A percentile compares a stretch with the other conserved stretches of the same genome.
phyloP scores from a whole-genome alignment of 192 early-diverging fungal genomes.

The Coemansia sp. region DNA sequence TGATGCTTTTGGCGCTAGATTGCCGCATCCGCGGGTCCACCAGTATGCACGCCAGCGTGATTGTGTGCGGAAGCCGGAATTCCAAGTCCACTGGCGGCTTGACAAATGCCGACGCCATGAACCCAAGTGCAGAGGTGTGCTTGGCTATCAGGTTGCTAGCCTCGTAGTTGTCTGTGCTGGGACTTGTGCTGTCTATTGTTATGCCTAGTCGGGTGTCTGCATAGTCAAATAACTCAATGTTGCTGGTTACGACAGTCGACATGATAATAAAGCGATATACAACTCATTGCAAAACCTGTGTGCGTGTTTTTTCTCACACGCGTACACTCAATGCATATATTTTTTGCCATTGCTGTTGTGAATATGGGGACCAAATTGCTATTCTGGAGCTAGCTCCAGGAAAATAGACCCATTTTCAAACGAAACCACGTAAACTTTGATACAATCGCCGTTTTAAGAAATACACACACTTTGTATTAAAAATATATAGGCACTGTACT shows the following conservation, averaged over 20 bases:
- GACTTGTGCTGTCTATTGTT: background rate
- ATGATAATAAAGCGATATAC: background rate
- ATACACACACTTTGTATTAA: too few relatives aligned
- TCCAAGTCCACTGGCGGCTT: conserved; percentile 20
- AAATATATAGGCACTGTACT: too few relatives aligned
- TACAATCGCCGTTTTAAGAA: too few relatives aligned
- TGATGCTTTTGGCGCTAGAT: background rate
- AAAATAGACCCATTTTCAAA: too few relatives aligned
- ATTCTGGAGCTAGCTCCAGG: too few relatives aligned
- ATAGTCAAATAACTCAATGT: conserved; percentile 26
- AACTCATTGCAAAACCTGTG: too few relatives aligned
- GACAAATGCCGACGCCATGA: conserved; percentile 27
- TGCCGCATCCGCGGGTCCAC: conserved; percentile 19
- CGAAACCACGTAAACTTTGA: too few relatives aligned
- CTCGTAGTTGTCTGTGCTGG: conserved; percentile 21
- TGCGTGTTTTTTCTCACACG: too few relatives aligned
- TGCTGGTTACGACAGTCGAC: background rate
- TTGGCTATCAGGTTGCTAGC: conserved; percentile 6
- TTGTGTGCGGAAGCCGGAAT: conserved; percentile 4
- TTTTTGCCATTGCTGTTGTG: too few relatives aligned
- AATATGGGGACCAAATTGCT: too few relatives aligned
- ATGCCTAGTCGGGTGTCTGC: conserved; percentile 22
- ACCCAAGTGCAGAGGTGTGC: background rate
- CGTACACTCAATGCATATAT: too few relatives aligned
- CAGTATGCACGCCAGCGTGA: conserved; percentile 14